A percentile compares a stretch with the other conserved stretches of the same genome.
These are phyloP conservation scores for Escovopsis weberi DNA, from an alignment of 2,329 filamentous ascomycete genomes.

Conservation along the genomic window DNA sequence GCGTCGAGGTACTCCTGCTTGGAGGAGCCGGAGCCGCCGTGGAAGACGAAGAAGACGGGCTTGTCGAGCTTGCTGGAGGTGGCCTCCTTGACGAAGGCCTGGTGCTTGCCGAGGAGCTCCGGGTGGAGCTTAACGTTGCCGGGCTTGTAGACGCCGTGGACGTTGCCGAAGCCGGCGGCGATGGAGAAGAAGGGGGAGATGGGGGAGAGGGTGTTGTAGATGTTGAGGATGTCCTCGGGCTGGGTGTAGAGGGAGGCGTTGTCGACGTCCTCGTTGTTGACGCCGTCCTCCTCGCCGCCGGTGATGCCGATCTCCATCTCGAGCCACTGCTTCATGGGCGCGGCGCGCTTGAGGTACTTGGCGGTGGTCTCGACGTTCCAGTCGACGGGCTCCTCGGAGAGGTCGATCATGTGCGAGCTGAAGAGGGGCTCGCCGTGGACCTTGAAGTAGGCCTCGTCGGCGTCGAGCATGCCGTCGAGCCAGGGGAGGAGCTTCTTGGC, in stretches of 20 bases:
- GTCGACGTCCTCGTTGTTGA: slow-evolving; percentile 97
- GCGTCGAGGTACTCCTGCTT: slow-evolving; percentile 85
- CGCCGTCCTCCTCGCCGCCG: slow-evolving; percentile 92
- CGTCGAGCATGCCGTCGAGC: slow-evolving; percentile 91
- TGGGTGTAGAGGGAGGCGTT: slow-evolving; percentile 97
- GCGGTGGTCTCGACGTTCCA: slow-evolving; percentile 88
- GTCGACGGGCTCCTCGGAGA: slow-evolving; percentile 80
- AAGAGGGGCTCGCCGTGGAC: slow-evolving; percentile 81
- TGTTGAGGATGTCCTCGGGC: slow-evolving; percentile 86
- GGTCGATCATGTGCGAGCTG: slow-evolving; percentile 96
- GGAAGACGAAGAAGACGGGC: slow-evolving; percentile 98
- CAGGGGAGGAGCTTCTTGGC: slow-evolving; percentile 98
- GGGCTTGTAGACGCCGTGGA: slow-evolving; percentile 98
- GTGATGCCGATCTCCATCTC: slow-evolving; percentile 90
- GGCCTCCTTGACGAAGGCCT: slow-evolving; percentile 77
- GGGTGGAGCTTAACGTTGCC: slow-evolving; percentile 95
- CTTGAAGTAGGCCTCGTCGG: slow-evolving; percentile 94
- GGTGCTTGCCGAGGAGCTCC: slow-evolving; percentile 92
- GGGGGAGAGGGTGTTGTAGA: slow-evolving; percentile 70
- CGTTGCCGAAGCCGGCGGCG: slow-evolving; percentile 95
- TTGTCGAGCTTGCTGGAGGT: slow-evolving; percentile 58
- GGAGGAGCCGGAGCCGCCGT: slow-evolving; percentile 84
- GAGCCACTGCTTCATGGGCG: slow-evolving; percentile 96
- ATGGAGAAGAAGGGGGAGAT: slow-evolving; percentile 97
- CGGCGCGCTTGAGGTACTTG: slow-evolving; percentile 84